Percentiles rank a stretch among this genome's conserved stretches.
phyloP scores from a whole-genome alignment of 345 rosid genomes.

The Zanthoxylum bungeanum region DNA sequence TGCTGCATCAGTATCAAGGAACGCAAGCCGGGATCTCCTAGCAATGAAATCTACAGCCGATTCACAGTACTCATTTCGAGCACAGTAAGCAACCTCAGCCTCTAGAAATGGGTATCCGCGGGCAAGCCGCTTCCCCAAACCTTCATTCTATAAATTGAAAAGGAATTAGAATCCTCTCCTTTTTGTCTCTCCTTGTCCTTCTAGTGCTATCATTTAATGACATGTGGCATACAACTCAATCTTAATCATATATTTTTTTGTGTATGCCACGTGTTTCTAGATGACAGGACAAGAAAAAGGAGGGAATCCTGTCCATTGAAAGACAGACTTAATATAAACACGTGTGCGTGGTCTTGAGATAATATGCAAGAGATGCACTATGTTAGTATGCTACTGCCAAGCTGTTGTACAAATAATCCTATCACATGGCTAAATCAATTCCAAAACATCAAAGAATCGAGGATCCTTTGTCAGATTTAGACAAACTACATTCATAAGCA shows the following conservation, averaged over 20 bases:
- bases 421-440: background rate
- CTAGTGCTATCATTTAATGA: too few species aligned
- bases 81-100: conserved; percentile 84
- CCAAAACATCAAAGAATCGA: background rate
- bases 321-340: background rate
- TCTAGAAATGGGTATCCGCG: conserved; percentile 72
- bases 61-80: conserved; percentile 86
- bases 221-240: too few species aligned
- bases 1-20: conserved; percentile 95
- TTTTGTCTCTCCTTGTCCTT: too few species aligned
- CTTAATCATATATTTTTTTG: too few species aligned
- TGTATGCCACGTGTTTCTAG: too few species aligned
- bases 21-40: conserved; percentile 90
- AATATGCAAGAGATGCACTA: background rate
- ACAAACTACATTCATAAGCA: background rate
- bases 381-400: background rate
- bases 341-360: background rate
- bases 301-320: too few species aligned
- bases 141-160: conserved; percentile 54
- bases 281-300: too few species aligned
- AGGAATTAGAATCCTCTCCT: too few species aligned
- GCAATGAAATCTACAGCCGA: conserved; percentile 92
- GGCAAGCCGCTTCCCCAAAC: conserved; percentile 85
- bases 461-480: background rate
- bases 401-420: background rate